A percentile compares a stretch with the other conserved stretches of the same genome.
Evolutionary conservation across 1,139 yeast genomes (phyloP).

Genomic region (Suhomyces terraborum): DNA sequence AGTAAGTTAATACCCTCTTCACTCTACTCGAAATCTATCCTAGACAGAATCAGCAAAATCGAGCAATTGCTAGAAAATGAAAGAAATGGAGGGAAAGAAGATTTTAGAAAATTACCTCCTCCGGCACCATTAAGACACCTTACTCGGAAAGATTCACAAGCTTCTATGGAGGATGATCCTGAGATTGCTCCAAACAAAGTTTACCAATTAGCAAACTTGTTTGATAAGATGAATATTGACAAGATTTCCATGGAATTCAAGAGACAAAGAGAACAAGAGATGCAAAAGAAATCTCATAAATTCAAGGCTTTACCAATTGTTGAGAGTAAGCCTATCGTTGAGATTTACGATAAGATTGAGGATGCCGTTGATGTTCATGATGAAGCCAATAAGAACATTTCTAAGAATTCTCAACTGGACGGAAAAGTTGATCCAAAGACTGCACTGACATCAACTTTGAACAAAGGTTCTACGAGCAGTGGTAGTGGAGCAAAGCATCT

Average conservation of each 20-base stretch:
- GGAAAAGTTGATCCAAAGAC: neutral
- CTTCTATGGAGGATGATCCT: conserved; percentile 9
- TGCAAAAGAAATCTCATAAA: conserved; percentile 59
- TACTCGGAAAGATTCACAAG: conserved; percentile 17
- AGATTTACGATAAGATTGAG: conserved; percentile 83
- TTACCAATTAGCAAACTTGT: conserved; percentile 63
- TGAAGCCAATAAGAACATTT: conserved; percentile 17
- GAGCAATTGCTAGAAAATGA: conserved; percentile 28
- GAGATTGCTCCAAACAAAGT: conserved; percentile 39
- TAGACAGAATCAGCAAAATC: conserved; percentile 31
- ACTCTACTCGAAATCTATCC: conserved; percentile 24
- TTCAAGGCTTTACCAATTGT: conserved; percentile 77
- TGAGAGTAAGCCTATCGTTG: conserved; percentile 84
- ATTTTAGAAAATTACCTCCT: conserved; percentile 18
- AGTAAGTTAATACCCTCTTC: conserved; percentile 30
- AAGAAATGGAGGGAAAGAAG: conserved; percentile 15
- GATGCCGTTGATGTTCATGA: conserved; percentile 70
- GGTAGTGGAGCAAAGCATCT: conserved; percentile 14
- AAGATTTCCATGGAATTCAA: conserved; percentile 84
- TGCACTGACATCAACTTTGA: neutral
- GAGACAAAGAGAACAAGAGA: conserved; percentile 79
- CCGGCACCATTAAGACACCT: conserved; percentile 20
- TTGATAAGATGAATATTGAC: conserved; percentile 78
- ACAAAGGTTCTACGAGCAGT: conserved; percentile 6
- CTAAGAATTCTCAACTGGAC: conserved; percentile 3